Base-by-base conservation (phyloP, 352 stramenopile genomes). In the Pythium myriotylum region DNA sequence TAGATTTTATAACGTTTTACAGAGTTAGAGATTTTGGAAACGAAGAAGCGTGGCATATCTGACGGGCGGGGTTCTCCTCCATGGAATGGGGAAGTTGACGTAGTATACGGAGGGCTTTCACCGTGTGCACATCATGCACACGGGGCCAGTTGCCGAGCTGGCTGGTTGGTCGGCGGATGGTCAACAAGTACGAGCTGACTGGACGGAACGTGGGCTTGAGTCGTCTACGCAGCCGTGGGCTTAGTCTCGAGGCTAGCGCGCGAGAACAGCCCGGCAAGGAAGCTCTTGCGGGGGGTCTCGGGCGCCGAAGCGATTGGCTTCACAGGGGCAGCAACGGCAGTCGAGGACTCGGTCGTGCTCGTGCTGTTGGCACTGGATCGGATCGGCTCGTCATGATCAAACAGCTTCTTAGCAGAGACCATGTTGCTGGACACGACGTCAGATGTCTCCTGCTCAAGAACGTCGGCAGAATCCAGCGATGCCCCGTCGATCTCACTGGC, bases 1-100 rank as follows among this genome's bases (percentile, higher is more conserved):
- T 67, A 62, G 59, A 67, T 61, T 67, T 61, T 50, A 67, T 56
- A 54, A 27, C 13, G 33, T 35, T 56, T 67, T 67, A 67, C 59
- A 67, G 20, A 43, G 54, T 60, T 66, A 60, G 35, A 22, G 47
- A 19, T 49, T 54, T 58, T 48, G 3, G 48, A 35, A 37, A 12
- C 10, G 49, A 10, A 17, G 35, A n/a, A 5, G 29, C 29, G 10
- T 35, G 29, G 29, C 29, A 35, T 35, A 35, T 35, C 29, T 35
- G 29, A 35, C 29, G 29, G 29, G 29, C 29, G 29, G 29, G 29
- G 29, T 35, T 35, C 29, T 35, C 29, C 29, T 35, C 29, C 29
- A 35, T 51, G 22, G 33, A 41, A 46, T 33, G 27, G 22, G 39
- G 56, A 57, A 35, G 48, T 55, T 43, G 48, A 55, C 50, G 37